Conservation (phyloP, 2,329 filamentous ascomycete species). For the Phialophora chinensis region DNA sequence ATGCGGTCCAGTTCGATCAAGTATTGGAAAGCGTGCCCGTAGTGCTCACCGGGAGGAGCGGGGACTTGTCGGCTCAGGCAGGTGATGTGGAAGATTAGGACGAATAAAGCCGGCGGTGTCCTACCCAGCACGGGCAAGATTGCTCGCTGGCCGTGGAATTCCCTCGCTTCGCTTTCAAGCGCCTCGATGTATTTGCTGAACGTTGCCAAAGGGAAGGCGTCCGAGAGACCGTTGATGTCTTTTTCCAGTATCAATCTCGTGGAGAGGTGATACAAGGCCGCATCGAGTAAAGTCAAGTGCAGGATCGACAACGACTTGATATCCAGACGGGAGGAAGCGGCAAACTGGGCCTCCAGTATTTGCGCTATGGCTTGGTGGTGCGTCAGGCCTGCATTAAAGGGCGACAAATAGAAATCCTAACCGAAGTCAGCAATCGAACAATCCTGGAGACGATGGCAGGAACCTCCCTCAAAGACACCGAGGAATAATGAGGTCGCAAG, state of each 20-base stretch:
- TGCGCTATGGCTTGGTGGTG: slow-evolving; percentile 30
- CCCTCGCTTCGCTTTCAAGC: slow-evolving; percentile 17
- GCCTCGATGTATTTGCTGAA: slow-evolving; percentile 34
- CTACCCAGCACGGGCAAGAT: slow-evolving; percentile 31
- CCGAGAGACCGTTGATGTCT: slow-evolving; percentile 29
- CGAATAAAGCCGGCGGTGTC: slow-evolving; percentile 28
- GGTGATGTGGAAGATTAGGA: slow-evolving; percentile 32
- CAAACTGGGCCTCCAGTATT: slow-evolving; percentile 28
- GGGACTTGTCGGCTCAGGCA: slow-evolving; percentile 34
- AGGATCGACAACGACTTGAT: slow-evolving; percentile 26
- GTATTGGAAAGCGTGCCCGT: slow-evolving; percentile 28
- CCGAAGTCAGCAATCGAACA: slow-evolving; percentile 14
- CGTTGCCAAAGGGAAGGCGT: slow-evolving; percentile 26
- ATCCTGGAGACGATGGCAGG: background rate
- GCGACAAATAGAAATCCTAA: slow-evolving; percentile 33
- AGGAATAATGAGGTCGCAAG: slow-evolving; percentile 35
- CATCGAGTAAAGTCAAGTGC: slow-evolving; percentile 32
- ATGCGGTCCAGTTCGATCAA: slow-evolving; percentile 25
- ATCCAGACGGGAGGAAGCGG: slow-evolving; percentile 22
- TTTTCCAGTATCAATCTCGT: slow-evolving; percentile 32
- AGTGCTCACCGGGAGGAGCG: slow-evolving; percentile 10
- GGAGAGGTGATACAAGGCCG: slow-evolving; percentile 32
- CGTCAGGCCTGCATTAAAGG: slow-evolving; percentile 27
- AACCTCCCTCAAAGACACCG: slow-evolving; percentile 32
- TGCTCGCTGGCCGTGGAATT: background rate